These are phyloP conservation scores for Geotrichum europaeum DNA, from an alignment of 1,139 yeast genomes.

Conservation along the genomic window DNA sequence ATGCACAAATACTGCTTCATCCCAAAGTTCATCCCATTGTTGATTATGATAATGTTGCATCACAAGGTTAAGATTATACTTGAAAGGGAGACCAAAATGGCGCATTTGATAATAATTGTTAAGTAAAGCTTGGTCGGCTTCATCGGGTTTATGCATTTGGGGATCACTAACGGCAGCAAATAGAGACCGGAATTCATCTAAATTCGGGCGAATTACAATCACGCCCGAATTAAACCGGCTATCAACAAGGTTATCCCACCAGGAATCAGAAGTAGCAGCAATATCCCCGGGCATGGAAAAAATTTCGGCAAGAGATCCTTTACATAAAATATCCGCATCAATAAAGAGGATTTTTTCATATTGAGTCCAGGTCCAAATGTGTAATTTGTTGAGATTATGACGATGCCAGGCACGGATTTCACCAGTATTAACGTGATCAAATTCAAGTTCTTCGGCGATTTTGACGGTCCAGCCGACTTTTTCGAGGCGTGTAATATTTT, in stretches of 20 bases:
- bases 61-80: constrained; percentile 26
- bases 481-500: constrained; percentile 24
- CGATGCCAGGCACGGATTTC: constrained; percentile 24
- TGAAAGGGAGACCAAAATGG: constrained; percentile 24
- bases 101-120: constrained; percentile 23
- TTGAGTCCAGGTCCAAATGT: constrained; percentile 28
- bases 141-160: constrained; percentile 26
- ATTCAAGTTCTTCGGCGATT: constrained; percentile 23
- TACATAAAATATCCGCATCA: constrained; percentile 15
- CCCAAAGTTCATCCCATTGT: constrained; percentile 25
- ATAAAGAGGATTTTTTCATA: constrained; percentile 14
- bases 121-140: constrained; percentile 27
- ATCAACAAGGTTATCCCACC: constrained; percentile 25
- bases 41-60: constrained; percentile 21
- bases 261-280: constrained; percentile 26
- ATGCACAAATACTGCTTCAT: constrained; percentile 26
- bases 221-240: constrained; percentile 26
- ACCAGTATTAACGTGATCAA: constrained; percentile 23
- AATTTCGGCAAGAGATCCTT: constrained; percentile 24
- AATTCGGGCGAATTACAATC: constrained; percentile 24
- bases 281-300: constrained; percentile 25
- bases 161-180: constrained; percentile 26
- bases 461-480: constrained; percentile 25
- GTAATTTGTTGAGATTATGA: constrained; percentile 26
- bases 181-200: constrained; percentile 24